A percentile compares a stretch with the other conserved stretches of the same genome.
These are phyloP conservation scores for Pinus tabuliformis DNA, from an alignment of 75 land plant genomes.

Conservation along the genomic window DNA sequence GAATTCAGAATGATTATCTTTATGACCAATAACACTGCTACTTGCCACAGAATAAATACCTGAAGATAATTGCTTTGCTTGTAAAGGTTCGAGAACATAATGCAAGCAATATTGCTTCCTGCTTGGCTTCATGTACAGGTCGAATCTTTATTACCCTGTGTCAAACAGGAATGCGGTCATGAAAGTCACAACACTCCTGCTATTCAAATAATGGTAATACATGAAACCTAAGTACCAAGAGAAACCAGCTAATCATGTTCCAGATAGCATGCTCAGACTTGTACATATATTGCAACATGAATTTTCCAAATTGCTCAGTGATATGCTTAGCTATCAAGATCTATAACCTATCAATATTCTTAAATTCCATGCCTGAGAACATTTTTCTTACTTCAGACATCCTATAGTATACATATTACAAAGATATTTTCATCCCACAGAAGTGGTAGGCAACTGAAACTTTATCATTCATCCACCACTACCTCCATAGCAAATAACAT, in stretches of 20 bases:
- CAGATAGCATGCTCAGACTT: neutral
- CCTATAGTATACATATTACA: neutral
- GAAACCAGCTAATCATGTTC: neutral
- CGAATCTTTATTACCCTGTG: conserved; percentile 85
- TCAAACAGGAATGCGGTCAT: neutral
- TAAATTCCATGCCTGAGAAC: conserved; percentile 2
- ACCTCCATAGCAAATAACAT: neutral
- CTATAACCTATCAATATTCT: neutral
- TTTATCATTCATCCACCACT: neutral
- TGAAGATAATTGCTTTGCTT: conserved; percentile 90
- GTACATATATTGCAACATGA: too few relatives aligned
- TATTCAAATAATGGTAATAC: neutral
- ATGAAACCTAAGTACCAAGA: neutral
- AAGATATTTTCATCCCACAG: neutral
- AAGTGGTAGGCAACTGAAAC: neutral
- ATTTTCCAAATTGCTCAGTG: too few relatives aligned
- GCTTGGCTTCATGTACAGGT: conserved; percentile 78
- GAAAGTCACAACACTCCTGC: neutral
- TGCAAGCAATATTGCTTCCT: conserved; percentile 88
- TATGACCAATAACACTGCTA: neutral
- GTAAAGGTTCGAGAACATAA: conserved; percentile 82
- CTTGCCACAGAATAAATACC: conserved; percentile 29
- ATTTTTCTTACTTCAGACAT: neutral
- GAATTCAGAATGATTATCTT: neutral
- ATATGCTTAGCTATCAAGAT: neutral